Base-by-base conservation (phyloP, 140 eudicot genomes). In the Stevia rebaudiana region DNA sequence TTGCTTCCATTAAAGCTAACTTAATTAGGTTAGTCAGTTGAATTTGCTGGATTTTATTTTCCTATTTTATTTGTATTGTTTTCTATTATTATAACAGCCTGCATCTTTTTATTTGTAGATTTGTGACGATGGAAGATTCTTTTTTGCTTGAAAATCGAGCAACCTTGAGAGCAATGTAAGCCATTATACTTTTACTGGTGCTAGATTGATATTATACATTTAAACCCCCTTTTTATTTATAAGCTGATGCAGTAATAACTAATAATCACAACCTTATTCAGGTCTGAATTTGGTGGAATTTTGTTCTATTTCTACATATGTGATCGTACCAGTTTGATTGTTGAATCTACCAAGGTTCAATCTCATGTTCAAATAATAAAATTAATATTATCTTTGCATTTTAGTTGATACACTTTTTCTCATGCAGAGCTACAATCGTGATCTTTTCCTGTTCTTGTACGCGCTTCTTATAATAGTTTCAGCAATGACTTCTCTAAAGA, bases 281-380 rank as follows among this genome's bases (percentile, higher is more conserved):
- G 98, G 89, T 87, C 96, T 70, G 98, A 92, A 66, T 88, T 92
- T 71, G 98, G 98, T 61, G 88, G 88, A 69, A 81, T 92, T 80
- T 69, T 88, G 65, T 78, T 81, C 67, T 92, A 88, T 70, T 92
- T 85, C 78, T 92, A 92, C 79, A 58, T 88, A 48, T 87, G 95
- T 81, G 98, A 92, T 70, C 98, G 98, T 50, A 92, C 95, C 54
- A 77, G 69, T 65, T 37, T 92, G 31, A 80, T 92, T 73, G 83
- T 89, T 63, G 95, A 83, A 64, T 83, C 98, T 11, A 78, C 85
- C 75, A 85, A 92, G 98, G 98, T 91, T 42, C 39, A 10, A 30
- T 18, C 56, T 47, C 49, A 33, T 40, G 9, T 52, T 73, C 55
- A n/a, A 25, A 43, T 24, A 43, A 43, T 44, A 63, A 24, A 25